Evolutionary conservation across 176 grass and related monocot species (phyloP).

Genomic region (Typha latifolia): DNA sequence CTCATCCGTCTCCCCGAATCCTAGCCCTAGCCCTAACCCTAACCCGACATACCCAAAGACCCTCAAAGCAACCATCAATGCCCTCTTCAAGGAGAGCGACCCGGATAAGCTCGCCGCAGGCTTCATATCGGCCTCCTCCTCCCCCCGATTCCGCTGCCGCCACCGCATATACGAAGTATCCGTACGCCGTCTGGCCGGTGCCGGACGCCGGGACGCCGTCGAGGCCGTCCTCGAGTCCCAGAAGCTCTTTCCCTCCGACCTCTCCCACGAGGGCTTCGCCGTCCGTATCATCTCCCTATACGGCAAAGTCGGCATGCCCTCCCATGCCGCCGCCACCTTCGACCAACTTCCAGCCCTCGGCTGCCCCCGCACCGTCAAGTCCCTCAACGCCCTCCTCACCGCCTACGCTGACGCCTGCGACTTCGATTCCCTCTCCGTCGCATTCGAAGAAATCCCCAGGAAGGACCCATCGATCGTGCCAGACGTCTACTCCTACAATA

Average conservation of each 20-base stretch:
- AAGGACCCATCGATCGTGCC: constrained; percentile 29
- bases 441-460: constrained; percentile 34
- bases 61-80: neutral
- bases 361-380: constrained; percentile 28
- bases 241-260: constrained; percentile 37
- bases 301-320: constrained; percentile 41
- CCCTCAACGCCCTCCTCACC: constrained; percentile 26
- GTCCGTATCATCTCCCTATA: constrained; percentile 46
- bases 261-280: constrained; percentile 27
- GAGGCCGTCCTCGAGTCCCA: constrained; percentile 41
- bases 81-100: constrained; percentile 22
- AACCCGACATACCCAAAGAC: neutral
- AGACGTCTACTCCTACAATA: constrained; percentile 39
- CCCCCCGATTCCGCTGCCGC: constrained; percentile 26
- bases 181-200: constrained; percentile 33
- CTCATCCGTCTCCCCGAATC: neutral
- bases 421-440: constrained; percentile 6
- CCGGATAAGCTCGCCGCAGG: constrained; percentile 42
- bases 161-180: constrained; percentile 34
- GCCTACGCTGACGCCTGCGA: constrained; percentile 12
- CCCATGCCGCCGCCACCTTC: constrained; percentile 33
- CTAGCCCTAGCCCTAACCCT: neutral
- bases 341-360: constrained; percentile 22
- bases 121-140: constrained; percentile 30
- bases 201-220: constrained; percentile 28